Conservation (phyloP, 2,329 filamentous ascomycete genomes). For the Emergomyces orientalis region DNA sequence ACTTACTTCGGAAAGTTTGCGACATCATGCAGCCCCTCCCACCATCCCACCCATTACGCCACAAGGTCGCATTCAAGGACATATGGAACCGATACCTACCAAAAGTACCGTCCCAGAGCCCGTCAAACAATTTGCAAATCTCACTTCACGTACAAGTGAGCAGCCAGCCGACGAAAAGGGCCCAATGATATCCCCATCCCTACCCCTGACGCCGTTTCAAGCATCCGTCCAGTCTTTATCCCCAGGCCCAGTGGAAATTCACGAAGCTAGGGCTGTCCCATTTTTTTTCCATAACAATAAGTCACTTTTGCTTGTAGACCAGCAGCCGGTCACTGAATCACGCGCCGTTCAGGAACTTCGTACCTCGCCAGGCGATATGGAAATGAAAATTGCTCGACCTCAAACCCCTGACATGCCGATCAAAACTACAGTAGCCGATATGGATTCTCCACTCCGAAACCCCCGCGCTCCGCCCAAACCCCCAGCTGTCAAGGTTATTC, state of each 20-base stretch:
- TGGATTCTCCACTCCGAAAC: conserved; percentile 52
- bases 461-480: conserved; percentile 50
- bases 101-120: neutral
- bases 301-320: conserved; percentile 55
- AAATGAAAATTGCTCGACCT: conserved; percentile 14
- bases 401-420: conserved; percentile 22
- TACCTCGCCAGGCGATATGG: conserved; percentile 13
- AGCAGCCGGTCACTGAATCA: conserved; percentile 27
- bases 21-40: conserved; percentile 24
- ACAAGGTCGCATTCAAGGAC: neutral
- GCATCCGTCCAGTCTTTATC: conserved; percentile 41
- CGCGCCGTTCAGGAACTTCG: conserved; percentile 24
- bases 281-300: conserved; percentile 56
- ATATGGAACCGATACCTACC: neutral
- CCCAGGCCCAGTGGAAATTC: conserved; percentile 47
- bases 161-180: conserved; percentile 3
- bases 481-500: conserved; percentile 47
- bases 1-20: conserved; percentile 36
- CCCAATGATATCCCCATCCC: neutral
- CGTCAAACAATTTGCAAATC: neutral
- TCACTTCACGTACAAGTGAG: neutral
- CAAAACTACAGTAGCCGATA: conserved; percentile 17
- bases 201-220: conserved; percentile 23
- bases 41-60: neutral
- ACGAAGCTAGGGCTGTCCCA: conserved; percentile 51